Conservation (phyloP, 164 flowering plant species). For the Nymphaea thermarum region DNA sequence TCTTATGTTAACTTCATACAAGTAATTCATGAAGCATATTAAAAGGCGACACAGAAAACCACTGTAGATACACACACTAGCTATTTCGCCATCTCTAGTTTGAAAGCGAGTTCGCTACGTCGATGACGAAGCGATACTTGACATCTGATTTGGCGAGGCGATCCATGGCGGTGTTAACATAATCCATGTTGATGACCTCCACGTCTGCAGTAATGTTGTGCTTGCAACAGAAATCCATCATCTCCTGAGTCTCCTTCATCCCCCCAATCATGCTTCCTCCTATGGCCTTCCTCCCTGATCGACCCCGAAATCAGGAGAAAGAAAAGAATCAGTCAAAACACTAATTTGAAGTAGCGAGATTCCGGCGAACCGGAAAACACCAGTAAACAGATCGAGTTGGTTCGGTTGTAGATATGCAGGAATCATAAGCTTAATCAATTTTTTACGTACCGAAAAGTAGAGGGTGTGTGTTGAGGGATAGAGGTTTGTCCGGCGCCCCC, state of each 20-base stretch:
- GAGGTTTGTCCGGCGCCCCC: conserved; percentile 34
- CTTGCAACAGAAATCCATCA: conserved; percentile 14
- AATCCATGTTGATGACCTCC: conserved; percentile 15
- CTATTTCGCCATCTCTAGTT: neutral
- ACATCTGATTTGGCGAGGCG: conserved; percentile 12
- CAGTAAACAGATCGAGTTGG: no score
- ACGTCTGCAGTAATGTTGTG: conserved; percentile 14
- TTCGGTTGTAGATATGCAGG: neutral
- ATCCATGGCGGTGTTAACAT: conserved; percentile 14
- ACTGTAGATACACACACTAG: no score
- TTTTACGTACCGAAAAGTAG: conserved; percentile 26
- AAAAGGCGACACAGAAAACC: no score
- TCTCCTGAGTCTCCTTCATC: conserved; percentile 17
- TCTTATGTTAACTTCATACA: no score
- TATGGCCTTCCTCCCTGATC: conserved; percentile 5
- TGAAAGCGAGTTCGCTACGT: conserved; percentile 9
- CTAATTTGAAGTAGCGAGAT: neutral
- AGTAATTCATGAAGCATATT: no score
- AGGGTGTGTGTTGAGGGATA: conserved; percentile 26
- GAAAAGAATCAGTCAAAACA: neutral
- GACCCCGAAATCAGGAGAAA: neutral
- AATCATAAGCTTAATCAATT: neutral
- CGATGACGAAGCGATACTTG: conserved; percentile 16
- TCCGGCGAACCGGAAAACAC: neutral
- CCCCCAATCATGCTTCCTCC: conserved; percentile 15